A percentile compares a stretch with the other conserved stretches of the same genome.
phyloP scores from a whole-genome alignment of 768 basidiomycete genomes.

The Suillus hirtellus region DNA sequence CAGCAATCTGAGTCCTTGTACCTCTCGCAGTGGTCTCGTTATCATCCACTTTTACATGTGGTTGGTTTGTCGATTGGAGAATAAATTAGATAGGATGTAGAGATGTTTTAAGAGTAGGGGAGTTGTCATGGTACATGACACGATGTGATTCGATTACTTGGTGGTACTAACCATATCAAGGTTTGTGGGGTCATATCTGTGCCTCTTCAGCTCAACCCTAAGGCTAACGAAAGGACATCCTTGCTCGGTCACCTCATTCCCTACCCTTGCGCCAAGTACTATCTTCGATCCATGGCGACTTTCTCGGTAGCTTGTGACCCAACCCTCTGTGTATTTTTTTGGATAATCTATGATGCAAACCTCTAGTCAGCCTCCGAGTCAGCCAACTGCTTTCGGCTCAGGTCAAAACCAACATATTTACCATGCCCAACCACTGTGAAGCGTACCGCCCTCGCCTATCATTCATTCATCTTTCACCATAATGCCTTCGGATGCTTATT shows the following conservation, averaged over 20 bases:
- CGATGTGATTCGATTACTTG: too few species aligned
- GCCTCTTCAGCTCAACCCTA: background rate
- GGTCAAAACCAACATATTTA: background rate
- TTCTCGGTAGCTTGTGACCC: background rate
- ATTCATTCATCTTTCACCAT: constrained; percentile 4
- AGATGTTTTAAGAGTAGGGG: background rate
- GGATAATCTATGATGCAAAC: background rate
- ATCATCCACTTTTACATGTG: background rate
- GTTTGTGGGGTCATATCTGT: background rate
- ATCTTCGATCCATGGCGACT: background rate
- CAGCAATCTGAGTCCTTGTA: background rate
- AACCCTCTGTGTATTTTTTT: background rate
- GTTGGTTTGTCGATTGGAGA: background rate
- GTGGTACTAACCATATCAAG: background rate
- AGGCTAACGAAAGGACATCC: too few species aligned
- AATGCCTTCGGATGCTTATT: constrained; percentile 14
- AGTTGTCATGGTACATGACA: background rate
- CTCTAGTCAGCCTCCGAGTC: background rate
- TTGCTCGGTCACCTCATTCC: background rate
- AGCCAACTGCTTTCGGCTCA: background rate
- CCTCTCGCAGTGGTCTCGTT: background rate
- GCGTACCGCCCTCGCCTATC: background rate
- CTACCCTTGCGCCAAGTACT: background rate
- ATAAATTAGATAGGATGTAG: background rate
- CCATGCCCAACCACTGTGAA: background rate